Evolutionary conservation across 441 rosid genomes (phyloP).

Genomic region (Adansonia madagascariensis): DNA sequence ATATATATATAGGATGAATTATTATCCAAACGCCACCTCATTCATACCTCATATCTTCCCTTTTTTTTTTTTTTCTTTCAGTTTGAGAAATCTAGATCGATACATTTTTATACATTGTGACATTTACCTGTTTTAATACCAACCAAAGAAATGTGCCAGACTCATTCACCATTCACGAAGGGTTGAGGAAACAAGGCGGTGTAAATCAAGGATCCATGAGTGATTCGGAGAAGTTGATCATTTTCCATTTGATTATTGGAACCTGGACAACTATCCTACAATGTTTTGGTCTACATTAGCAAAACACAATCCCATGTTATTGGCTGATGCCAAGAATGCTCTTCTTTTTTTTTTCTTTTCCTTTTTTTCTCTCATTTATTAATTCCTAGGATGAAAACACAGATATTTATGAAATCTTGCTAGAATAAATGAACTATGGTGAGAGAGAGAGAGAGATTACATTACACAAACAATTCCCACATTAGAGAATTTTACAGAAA

Average conservation of each 20-base stretch:
- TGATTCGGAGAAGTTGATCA: neutral
- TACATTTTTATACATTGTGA: too few species aligned
- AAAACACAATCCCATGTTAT: neutral
- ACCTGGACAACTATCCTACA: too few species aligned
- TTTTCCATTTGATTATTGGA: neutral
- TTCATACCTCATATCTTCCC: too few species aligned
- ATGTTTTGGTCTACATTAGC: too few species aligned
- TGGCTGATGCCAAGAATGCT: neutral
- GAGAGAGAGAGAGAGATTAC: constrained; percentile 14
- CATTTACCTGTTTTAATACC: too few species aligned
- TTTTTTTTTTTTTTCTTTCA: too few species aligned
- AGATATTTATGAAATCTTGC: constrained; percentile 29
- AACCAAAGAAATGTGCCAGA: too few species aligned
- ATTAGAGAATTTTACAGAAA: constrained; percentile 17
- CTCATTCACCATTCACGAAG: too few species aligned
- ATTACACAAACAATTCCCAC: constrained; percentile 32
- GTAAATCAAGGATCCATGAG: neutral
- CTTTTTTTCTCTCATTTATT: constrained; percentile 1
- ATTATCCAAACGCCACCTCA: too few species aligned
- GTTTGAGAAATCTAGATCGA: too few species aligned
- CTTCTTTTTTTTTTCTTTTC: neutral
- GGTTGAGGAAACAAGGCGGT: too few species aligned
- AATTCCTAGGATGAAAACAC: constrained; percentile 33
- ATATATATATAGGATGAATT: too few species aligned
- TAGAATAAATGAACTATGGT: constrained; percentile 23